These are phyloP conservation scores for Trifolium subterraneum DNA, from an alignment of 306 rosid species.

Conservation along the genomic window DNA sequence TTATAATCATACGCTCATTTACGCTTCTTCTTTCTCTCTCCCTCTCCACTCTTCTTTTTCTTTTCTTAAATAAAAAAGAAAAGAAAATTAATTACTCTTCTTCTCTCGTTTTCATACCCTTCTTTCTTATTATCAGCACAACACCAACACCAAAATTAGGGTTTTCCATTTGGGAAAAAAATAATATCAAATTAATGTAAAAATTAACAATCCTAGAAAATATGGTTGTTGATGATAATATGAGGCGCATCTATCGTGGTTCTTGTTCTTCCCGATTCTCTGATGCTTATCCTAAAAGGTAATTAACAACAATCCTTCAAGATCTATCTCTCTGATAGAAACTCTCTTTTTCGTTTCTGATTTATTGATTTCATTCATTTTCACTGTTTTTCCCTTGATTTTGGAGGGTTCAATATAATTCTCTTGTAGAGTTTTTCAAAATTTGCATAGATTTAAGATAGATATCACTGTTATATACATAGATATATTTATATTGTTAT, in stretches of 20 bases:
- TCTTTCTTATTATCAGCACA: not conserved
- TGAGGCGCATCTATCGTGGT: conserved; percentile 66
- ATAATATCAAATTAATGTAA: not conserved
- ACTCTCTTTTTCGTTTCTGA: no score
- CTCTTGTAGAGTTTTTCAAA: conserved; percentile 59
- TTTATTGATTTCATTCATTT: conserved; percentile 70
- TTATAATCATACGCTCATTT: conserved; percentile 48
- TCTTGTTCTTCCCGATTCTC: conserved; percentile 72
- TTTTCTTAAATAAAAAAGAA: not conserved
- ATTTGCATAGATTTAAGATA: conserved; percentile 32
- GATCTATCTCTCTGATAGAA: conserved; percentile 33
- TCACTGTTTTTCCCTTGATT: conserved; percentile 67
- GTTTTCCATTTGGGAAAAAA: conserved; percentile 4
- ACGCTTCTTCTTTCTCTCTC: conserved; percentile 45
- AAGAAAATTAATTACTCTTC: no score
- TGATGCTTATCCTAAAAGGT: conserved; percentile 81
- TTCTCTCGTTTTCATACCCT: not conserved
- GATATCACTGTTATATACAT: not conserved
- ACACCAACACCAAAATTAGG: conserved; percentile 26
- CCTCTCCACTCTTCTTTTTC: not conserved
- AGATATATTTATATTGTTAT: not conserved
- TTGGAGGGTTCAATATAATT: conserved; percentile 54
- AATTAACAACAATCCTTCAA: conserved; percentile 45
- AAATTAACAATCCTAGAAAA: conserved; percentile 1
- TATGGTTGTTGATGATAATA: conserved; percentile 76